A percentile compares a stretch with the other conserved stretches of the same genome.
These are phyloP conservation scores for Kregervanrija delftensis DNA, from an alignment of 805 yeast species.

Conservation along the genomic window DNA sequence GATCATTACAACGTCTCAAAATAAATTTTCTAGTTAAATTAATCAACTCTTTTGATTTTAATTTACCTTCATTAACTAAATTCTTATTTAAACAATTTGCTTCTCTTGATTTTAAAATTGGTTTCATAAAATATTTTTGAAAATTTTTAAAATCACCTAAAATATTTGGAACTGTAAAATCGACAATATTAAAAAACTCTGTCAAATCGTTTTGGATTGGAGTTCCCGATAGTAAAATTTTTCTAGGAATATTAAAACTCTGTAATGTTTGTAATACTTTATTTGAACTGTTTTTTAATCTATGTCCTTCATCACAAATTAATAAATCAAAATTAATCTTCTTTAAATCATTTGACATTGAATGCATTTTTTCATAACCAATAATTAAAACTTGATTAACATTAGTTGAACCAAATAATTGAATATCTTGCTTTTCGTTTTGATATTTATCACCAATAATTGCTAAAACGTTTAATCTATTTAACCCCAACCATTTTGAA, in stretches of 20 bases:
- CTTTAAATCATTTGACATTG: constrained; percentile 42
- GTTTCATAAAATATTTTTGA: constrained; percentile 57
- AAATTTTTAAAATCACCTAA: constrained; percentile 55
- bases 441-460: constrained; percentile 43
- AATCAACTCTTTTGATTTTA: constrained; percentile 56
- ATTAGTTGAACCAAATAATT: constrained; percentile 54
- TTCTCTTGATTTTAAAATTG: constrained; percentile 69
- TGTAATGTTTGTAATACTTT: constrained; percentile 64
- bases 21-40: constrained; percentile 58
- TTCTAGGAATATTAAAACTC: constrained; percentile 44
- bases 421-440: constrained; percentile 50
- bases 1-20: constrained; percentile 62
- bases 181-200: constrained; percentile 75
- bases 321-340: constrained; percentile 53
- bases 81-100: constrained; percentile 45
- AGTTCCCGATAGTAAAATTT: constrained; percentile 61
- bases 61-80: constrained; percentile 50
- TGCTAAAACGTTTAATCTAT: constrained; percentile 60
- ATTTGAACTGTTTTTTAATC: constrained; percentile 69
- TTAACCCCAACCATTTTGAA: constrained; percentile 74
- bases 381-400: constrained; percentile 79
- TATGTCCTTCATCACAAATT: constrained; percentile 94
- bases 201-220: constrained; percentile 79
- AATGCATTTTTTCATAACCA: constrained; percentile 78
- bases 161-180: constrained; percentile 80